phyloP scores from a whole-genome alignment of 495 filamentous ascomycete genomes.

The Aspergillus leporis region DNA sequence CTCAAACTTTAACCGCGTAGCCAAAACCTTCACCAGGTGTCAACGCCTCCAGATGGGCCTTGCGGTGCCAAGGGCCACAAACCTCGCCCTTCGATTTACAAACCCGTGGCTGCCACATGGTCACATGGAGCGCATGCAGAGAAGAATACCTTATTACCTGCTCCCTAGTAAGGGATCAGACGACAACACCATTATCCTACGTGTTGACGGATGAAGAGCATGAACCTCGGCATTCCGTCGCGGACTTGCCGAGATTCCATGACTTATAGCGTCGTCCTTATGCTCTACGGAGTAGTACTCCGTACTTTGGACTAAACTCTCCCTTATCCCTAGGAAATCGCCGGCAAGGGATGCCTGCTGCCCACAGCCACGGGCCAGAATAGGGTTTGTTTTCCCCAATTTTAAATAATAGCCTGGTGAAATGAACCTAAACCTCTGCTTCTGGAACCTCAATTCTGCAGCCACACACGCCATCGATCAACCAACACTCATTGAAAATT shows the following conservation, averaged over 20 bases:
- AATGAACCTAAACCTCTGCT: neutral
- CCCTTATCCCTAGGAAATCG: neutral
- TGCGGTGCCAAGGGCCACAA: no score
- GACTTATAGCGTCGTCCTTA: neutral
- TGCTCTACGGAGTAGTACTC: no score
- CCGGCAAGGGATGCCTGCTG: neutral
- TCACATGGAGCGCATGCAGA: neutral
- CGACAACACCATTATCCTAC: neutral
- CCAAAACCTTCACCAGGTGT: neutral
- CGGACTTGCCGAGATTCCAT: neutral
- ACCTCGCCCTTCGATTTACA: neutral
- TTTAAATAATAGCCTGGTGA: neutral
- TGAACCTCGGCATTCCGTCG: neutral
- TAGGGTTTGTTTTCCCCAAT: neutral
- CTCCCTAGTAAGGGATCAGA: neutral
- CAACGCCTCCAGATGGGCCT: neutral
- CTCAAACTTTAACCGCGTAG: neutral
- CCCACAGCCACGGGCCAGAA: neutral
- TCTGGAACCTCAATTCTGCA: neutral
- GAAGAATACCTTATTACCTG: no score
- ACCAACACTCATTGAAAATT: neutral
- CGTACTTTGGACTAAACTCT: neutral
- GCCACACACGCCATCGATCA: neutral
- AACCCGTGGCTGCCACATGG: neutral
- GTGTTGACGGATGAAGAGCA: neutral